Evolutionary conservation across 305 asterid genomes (phyloP).

Genomic region (Solanum chacoense): DNA sequence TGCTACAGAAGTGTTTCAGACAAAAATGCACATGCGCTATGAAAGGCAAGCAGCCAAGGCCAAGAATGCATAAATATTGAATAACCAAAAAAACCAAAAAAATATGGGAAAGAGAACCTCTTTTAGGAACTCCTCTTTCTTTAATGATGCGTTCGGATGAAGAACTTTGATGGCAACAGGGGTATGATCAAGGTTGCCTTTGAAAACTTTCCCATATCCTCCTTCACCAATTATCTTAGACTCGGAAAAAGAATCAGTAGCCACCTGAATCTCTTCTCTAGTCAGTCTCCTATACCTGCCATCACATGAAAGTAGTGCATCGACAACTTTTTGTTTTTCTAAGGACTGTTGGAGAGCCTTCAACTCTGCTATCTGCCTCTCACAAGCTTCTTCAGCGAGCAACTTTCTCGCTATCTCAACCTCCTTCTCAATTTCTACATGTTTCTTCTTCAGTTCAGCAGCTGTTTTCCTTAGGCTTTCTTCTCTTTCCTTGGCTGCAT

Average conservation of each 20-base stretch:
- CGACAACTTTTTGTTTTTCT: constrained; percentile 52
- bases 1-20: neutral
- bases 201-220: constrained; percentile 79
- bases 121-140: constrained; percentile 63
- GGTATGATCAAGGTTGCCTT: constrained; percentile 73
- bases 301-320: constrained; percentile 50
- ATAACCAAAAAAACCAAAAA: neutral
- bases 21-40: neutral
- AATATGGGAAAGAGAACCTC: constrained; percentile 37
- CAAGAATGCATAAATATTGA: neutral
- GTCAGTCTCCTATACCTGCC: constrained; percentile 68
- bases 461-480: constrained; percentile 46
- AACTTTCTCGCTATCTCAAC: constrained; percentile 43
- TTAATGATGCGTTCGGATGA: constrained; percentile 39
- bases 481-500: constrained; percentile 67
- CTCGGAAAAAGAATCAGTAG: constrained; percentile 55
- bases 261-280: constrained; percentile 53
- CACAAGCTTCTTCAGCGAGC: constrained; percentile 51
- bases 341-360: constrained; percentile 41
- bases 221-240: constrained; percentile 67
- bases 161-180: constrained; percentile 71
- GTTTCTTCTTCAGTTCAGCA: constrained; percentile 50
- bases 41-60: neutral
- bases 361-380: constrained; percentile 64
- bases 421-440: constrained; percentile 64